A percentile compares a stretch with the other conserved stretches of the same genome.
These are phyloP conservation scores for Geotrichum citri-aurantii DNA, from an alignment of 1,139 yeast species.

Conservation along the genomic window DNA sequence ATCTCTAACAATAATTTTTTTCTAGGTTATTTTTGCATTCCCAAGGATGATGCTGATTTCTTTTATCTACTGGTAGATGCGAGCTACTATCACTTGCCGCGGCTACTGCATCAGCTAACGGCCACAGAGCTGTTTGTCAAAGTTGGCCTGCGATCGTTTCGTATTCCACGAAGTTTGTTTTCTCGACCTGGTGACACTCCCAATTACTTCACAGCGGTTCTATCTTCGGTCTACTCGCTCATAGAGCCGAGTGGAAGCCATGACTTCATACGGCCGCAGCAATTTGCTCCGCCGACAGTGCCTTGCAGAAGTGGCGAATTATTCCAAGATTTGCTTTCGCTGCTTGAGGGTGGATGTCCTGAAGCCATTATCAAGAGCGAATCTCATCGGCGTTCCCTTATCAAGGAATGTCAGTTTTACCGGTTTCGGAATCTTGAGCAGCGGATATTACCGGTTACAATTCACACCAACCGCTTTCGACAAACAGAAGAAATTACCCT, in stretches of 20 bases:
- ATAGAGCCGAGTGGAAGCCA: conserved; percentile 28
- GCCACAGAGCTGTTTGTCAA: conserved; percentile 54
- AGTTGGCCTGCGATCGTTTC: conserved; percentile 58
- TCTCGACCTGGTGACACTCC: conserved; percentile 61
- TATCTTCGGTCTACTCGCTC: conserved; percentile 45
- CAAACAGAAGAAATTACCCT: conserved; percentile 53
- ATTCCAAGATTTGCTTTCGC: conserved; percentile 54
- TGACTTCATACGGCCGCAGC: conserved; percentile 57
- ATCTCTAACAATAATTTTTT: not conserved
- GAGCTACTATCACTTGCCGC: conserved; percentile 59
- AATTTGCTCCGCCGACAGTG: conserved; percentile 53
- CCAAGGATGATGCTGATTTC: conserved; percentile 54
- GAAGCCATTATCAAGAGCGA: conserved; percentile 42
- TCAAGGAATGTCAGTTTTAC: conserved; percentile 71
- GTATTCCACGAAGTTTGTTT: conserved; percentile 52
- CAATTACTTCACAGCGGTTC: conserved; percentile 65
- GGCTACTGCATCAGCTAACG: conserved; percentile 47
- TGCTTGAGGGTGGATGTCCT: conserved; percentile 50
- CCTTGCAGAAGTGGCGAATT: conserved; percentile 51
- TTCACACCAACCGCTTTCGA: conserved; percentile 49
- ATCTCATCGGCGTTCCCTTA: conserved; percentile 50
- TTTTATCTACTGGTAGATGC: conserved; percentile 68
- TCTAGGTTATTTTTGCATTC: conserved; percentile 48
- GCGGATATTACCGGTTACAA: conserved; percentile 48
- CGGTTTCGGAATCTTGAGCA: conserved; percentile 73